These are phyloP conservation scores for Ceratocystis eucalypticola DNA, from an alignment of 2,329 filamentous ascomycete genomes.

Conservation along the genomic window DNA sequence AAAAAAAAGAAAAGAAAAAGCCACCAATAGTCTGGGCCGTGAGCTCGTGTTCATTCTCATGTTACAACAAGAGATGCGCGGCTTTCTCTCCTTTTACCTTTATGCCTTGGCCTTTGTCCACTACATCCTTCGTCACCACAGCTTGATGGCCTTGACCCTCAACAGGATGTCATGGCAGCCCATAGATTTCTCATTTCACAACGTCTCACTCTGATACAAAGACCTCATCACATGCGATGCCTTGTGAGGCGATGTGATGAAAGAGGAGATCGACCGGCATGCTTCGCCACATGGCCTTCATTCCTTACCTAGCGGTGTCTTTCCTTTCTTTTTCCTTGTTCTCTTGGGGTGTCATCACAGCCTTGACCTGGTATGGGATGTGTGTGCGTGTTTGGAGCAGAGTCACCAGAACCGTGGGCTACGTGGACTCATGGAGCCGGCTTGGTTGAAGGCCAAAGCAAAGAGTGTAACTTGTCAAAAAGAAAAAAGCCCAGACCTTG, in stretches of 20 bases:
- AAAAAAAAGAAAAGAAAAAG: neutral
- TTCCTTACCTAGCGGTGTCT: neutral
- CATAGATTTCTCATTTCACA: neutral
- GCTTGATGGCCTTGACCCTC: too few relatives aligned
- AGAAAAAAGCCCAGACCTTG: neutral
- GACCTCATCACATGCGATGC: too few relatives aligned
- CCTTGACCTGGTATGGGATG: too few relatives aligned
- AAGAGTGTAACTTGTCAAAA: neutral
- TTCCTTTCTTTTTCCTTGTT: neutral
- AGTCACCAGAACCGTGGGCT: too few relatives aligned
- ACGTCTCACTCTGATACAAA: conserved; percentile 2
- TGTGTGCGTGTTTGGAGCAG: neutral
- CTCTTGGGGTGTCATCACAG: neutral
- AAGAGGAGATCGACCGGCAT: neutral
- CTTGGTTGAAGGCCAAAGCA: neutral
- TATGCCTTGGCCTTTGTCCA: neutral
- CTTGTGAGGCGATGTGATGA: too few relatives aligned
- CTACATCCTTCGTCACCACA: neutral
- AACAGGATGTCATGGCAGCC: too few relatives aligned
- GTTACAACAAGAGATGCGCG: neutral
- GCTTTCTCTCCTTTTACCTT: neutral
- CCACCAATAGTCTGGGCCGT: neutral
- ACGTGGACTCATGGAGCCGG: too few relatives aligned
- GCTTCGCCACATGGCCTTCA: neutral
- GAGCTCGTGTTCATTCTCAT: too few relatives aligned